phyloP scores from a whole-genome alignment of 2,329 filamentous ascomycete species.

The Penicillium sp. region DNA sequence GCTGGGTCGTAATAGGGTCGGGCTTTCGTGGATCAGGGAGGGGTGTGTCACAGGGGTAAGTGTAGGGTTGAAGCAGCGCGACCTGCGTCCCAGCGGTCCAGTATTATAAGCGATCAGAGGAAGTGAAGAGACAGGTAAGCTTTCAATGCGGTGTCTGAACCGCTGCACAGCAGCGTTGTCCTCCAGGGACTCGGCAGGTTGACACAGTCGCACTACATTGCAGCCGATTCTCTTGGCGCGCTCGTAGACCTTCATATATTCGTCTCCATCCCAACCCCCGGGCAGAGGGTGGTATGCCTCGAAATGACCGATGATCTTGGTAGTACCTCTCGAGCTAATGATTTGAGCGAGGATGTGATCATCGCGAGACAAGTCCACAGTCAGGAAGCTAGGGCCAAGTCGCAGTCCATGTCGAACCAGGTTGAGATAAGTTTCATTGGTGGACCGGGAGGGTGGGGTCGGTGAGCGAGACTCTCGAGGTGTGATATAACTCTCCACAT shows the following conservation, averaged over 20 bases:
- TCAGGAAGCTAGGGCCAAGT: constrained; percentile 66
- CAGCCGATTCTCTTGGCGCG: constrained; percentile 63
- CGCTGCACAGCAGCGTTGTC: constrained; percentile 67
- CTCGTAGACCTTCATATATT: constrained; percentile 62
- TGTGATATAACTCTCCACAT: constrained; percentile 46
- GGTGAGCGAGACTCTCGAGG: constrained; percentile 25
- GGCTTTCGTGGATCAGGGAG: constrained; percentile 49
- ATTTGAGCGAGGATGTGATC: constrained; percentile 57
- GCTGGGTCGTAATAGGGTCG: constrained; percentile 50
- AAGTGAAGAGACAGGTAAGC: constrained; percentile 49
- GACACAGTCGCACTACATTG: constrained; percentile 65
- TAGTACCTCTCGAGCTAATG: constrained; percentile 56
- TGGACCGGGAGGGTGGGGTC: constrained; percentile 29
- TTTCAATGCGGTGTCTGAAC: constrained; percentile 57
- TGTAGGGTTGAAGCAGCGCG: constrained; percentile 68
- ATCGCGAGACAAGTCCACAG: constrained; percentile 64
- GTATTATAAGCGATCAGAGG: constrained; percentile 69
- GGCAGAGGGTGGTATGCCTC: constrained; percentile 47
- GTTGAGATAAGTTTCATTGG: constrained; percentile 55
- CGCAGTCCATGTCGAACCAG: constrained; percentile 64
- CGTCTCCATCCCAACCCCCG: constrained; percentile 60
- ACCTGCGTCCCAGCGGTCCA: constrained; percentile 65
- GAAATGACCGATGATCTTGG: constrained; percentile 66
- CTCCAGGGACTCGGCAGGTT: constrained; percentile 59
- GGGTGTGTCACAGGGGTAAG: constrained; percentile 65